phyloP scores from a whole-genome alignment of 768 basidiomycete species.

The Termitomyces bulborhizus region DNA sequence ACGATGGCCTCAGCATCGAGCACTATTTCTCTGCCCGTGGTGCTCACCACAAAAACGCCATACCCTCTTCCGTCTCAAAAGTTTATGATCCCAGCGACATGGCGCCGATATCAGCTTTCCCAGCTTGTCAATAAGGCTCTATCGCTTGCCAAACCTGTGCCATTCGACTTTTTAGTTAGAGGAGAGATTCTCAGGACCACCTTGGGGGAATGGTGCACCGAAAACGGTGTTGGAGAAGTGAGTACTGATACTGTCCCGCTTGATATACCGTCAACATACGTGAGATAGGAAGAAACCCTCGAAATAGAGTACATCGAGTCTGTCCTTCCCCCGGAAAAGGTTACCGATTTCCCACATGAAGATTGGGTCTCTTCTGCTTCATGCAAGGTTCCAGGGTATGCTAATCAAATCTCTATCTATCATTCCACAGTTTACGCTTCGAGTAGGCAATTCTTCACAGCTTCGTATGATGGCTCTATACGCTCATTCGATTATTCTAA shows the following conservation, averaged over 20 bases:
- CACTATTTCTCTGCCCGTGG: slow-evolving; percentile 43
- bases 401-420: slow-evolving; percentile 4
- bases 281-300: slow-evolving; percentile 73
- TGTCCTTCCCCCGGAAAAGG: slow-evolving; percentile 78
- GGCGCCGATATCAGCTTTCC: slow-evolving; percentile 95
- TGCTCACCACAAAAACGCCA: slow-evolving; percentile 67
- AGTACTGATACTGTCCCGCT: slow-evolving; percentile 11
- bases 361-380: slow-evolving; percentile 91
- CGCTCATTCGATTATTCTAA: slow-evolving; percentile 71
- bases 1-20: slow-evolving; percentile 6
- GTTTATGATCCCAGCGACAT: slow-evolving; percentile 86
- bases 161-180: slow-evolving; percentile 88
- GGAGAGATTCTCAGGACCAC: slow-evolving; percentile 74
- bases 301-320: slow-evolving; percentile 92
- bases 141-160: slow-evolving; percentile 62
- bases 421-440: slow-evolving; percentile 1
- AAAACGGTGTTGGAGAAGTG: slow-evolving; percentile 69
- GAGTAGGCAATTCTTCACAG: slow-evolving; percentile 65
- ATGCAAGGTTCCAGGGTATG: slow-evolving; percentile 49
- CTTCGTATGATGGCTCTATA: slow-evolving; percentile 75
- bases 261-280: background rate
- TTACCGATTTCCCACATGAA: slow-evolving; percentile 76
- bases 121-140: slow-evolving; percentile 96
- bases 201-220: slow-evolving; percentile 69
- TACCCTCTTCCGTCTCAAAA: slow-evolving; percentile 82